A percentile compares a stretch with the other conserved stretches of the same genome.
Evolutionary conservation across 2,329 filamentous ascomycete species (phyloP).

Genomic region (Parastagonospora avenae): DNA sequence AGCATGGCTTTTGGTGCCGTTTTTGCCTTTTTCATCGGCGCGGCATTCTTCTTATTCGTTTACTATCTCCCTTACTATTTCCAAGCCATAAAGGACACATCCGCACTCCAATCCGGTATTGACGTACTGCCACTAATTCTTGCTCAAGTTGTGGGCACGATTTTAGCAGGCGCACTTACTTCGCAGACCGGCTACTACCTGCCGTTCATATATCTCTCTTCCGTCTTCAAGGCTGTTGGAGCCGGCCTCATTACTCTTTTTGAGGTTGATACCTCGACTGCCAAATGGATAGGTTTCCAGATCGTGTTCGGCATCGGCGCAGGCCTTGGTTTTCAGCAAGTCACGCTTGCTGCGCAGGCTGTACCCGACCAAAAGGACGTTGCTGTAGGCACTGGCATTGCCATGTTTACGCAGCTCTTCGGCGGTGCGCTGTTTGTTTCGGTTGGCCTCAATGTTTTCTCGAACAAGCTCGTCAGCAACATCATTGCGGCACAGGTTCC

Average conservation of each 20-base stretch:
- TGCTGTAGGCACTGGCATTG: too few relatives aligned
- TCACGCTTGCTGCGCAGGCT: too few relatives aligned
- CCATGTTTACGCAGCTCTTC: too few relatives aligned
- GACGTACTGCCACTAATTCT: constrained; percentile 39
- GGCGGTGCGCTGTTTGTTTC: too few relatives aligned
- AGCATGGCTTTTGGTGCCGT: background rate
- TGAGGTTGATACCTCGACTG: constrained; percentile 11
- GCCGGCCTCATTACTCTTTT: constrained; percentile 25
- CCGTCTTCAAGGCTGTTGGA: constrained; percentile 35
- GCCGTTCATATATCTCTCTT: constrained; percentile 40
- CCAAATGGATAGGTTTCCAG: constrained; percentile 39
- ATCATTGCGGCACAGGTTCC: too few relatives aligned
- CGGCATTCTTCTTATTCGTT: background rate
- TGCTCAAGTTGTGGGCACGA: constrained; percentile 44
- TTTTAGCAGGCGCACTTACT: constrained; percentile 38
- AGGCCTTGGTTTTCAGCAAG: too few relatives aligned
- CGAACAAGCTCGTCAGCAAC: too few relatives aligned
- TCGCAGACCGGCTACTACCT: constrained; percentile 38
- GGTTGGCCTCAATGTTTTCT: too few relatives aligned
- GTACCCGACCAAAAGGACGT: too few relatives aligned
- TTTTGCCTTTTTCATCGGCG: background rate
- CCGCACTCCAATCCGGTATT: constrained; percentile 22
- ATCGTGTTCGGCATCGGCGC: constrained; percentile 41
- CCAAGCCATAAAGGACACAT: constrained; percentile 14
- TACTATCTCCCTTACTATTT: too few relatives aligned